Evolutionary conservation across 2,329 filamentous ascomycete genomes (phyloP).

Genomic region (Cordyceps tenuipes): DNA sequence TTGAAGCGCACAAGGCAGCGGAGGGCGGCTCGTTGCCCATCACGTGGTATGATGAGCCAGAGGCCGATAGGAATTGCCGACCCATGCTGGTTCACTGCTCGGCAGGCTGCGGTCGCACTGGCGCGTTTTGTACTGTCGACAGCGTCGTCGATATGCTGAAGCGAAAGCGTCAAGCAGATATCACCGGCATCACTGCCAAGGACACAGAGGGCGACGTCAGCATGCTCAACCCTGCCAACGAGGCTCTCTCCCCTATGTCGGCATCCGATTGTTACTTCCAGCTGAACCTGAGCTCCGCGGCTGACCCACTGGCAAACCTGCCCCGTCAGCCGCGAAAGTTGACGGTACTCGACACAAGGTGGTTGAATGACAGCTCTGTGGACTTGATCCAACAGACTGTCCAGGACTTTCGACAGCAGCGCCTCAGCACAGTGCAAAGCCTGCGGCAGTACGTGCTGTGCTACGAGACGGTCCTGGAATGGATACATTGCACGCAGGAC

Average conservation of each 20-base stretch:
- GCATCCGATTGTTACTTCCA: constrained; percentile 10
- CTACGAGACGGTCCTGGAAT: constrained; percentile 91
- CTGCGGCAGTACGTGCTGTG: constrained; percentile 89
- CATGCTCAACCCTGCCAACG: constrained; percentile 31
- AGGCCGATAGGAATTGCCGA: constrained; percentile 41
- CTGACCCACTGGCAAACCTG: background rate
- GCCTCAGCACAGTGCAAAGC: constrained; percentile 95
- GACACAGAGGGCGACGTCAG: constrained; percentile 36
- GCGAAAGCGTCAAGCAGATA: constrained; percentile 53
- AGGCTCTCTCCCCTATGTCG: constrained; percentile 22
- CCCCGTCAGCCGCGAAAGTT: constrained; percentile 1
- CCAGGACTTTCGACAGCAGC: constrained; percentile 79
- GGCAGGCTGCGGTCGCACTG: constrained; percentile 89
- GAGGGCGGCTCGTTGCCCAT: constrained; percentile 28
- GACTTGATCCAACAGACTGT: constrained; percentile 84
- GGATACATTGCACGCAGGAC: constrained; percentile 52
- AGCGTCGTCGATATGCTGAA: constrained; percentile 95
- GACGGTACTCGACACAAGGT: constrained; percentile 41
- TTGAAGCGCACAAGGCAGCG: constrained; percentile 21
- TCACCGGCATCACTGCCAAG: constrained; percentile 14
- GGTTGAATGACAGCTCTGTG: constrained; percentile 60
- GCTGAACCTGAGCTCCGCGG: background rate
- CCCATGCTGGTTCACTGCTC: constrained; percentile 93
- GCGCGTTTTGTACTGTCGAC: constrained; percentile 94
- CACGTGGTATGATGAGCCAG: constrained; percentile 51